These are phyloP conservation scores for Olyra latifolia DNA, from an alignment of 176 grass and related monocot species.

Conservation along the genomic window DNA sequence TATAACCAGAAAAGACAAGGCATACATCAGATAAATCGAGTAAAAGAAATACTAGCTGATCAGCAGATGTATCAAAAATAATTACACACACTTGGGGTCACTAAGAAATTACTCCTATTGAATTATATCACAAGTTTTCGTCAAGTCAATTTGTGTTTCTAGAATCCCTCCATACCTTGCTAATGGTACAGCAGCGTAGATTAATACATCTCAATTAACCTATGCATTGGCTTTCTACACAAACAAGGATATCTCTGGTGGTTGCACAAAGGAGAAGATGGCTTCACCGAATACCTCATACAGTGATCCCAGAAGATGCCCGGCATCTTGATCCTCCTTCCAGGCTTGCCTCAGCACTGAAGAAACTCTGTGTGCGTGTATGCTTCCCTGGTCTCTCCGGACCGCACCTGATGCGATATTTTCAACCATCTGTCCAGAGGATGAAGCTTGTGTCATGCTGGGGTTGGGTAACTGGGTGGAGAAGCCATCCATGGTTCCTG, in stretches of 20 bases:
- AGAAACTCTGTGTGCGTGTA: conserved; percentile 47
- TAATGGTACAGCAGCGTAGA: conserved; percentile 15
- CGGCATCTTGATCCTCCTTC: conserved; percentile 79
- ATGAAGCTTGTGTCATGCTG: conserved; percentile 40
- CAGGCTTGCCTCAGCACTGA: conserved; percentile 75
- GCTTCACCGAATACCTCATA: conserved; percentile 75
- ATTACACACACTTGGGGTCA: neutral
- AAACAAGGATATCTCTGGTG: conserved; percentile 59
- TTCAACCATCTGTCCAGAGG: conserved; percentile 41
- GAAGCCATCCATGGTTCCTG: conserved; percentile 52
- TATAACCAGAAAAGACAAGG: neutral
- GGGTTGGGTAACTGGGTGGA: conserved; percentile 42
- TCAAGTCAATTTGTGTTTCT: neutral
- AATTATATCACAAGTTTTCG: neutral
- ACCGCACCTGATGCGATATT: conserved; percentile 13
- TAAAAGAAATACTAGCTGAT: neutral
- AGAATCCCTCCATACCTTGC: neutral
- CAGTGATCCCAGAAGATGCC: conserved; percentile 62
- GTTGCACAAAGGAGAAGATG: conserved; percentile 79
- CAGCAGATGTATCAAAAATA: neutral
- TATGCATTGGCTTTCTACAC: conserved; percentile 43
- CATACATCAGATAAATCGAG: neutral
- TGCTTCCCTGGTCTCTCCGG: conserved; percentile 42
- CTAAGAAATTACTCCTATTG: neutral
- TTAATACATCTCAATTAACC: neutral